Percentiles rank a stretch among this genome's conserved stretches.
These are phyloP conservation scores for Vaccinium corymbosum DNA, from an alignment of 148 eudicot species.

Conservation along the genomic window DNA sequence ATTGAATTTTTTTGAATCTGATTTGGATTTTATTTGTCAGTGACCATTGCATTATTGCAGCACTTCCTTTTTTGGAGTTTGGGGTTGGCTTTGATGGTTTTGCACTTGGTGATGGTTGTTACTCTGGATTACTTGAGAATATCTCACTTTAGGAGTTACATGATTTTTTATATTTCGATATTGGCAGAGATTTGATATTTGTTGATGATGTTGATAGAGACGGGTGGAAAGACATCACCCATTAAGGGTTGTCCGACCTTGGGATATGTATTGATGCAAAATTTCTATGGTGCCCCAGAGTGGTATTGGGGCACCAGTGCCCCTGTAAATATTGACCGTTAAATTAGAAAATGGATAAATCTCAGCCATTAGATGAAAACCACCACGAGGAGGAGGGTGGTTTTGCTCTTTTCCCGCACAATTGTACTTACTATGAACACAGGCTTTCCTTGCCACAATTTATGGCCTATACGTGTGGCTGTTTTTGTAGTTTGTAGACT, in stretches of 20 bases:
- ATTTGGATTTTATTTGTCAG: background rate
- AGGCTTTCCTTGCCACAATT: no score
- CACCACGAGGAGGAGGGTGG: no score
- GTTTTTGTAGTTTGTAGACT: no score
- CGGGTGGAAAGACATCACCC: background rate
- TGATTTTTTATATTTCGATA: background rate
- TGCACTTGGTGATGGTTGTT: background rate
- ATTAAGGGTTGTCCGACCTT: background rate
- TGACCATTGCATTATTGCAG: background rate
- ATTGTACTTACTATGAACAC: no score
- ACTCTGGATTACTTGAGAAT: background rate
- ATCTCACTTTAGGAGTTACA: background rate
- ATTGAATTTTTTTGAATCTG: background rate
- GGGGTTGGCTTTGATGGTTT: background rate
- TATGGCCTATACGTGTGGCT: no score
- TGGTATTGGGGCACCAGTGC: no score
- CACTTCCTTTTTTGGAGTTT: constrained; percentile 1
- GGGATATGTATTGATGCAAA: background rate
- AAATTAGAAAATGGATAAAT: no score
- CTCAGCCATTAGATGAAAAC: no score
- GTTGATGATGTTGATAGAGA: background rate
- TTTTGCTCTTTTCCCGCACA: no score
- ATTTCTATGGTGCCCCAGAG: no score
- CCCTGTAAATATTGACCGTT: no score
- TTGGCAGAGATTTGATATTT: background rate